phyloP scores from a whole-genome alignment of 257 asterid species.

The Solanum arcanum region DNA sequence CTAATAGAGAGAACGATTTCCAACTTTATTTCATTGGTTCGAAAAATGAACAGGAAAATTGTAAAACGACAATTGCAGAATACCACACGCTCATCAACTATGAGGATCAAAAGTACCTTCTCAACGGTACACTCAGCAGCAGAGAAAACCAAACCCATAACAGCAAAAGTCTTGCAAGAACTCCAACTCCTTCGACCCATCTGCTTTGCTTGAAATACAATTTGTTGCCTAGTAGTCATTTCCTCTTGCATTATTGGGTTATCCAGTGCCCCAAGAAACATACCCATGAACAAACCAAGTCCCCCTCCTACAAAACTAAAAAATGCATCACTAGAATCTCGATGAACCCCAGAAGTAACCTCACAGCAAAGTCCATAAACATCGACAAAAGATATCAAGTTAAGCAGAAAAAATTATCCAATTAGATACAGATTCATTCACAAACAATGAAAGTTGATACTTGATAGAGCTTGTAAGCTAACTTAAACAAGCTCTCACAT shows the following conservation, averaged over 20 bases:
- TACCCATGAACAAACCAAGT: slow-evolving; percentile 77
- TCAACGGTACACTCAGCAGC: slow-evolving; percentile 79
- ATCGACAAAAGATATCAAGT: neutral
- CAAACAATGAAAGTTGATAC: neutral
- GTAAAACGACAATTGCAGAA: neutral
- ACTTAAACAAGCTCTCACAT: neutral
- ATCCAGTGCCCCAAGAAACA: slow-evolving; percentile 83
- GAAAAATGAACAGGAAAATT: neutral
- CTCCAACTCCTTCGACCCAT: slow-evolving; percentile 96
- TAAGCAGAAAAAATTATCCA: neutral
- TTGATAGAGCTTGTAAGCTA: too few species aligned
- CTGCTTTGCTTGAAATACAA: slow-evolving; percentile 76
- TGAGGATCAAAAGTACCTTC: slow-evolving; percentile 34
- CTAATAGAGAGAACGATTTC: neutral
- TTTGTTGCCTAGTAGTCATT: slow-evolving; percentile 68
- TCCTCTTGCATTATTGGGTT: slow-evolving; percentile 76
- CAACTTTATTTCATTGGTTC: neutral
- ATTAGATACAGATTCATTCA: neutral
- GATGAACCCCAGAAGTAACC: neutral
- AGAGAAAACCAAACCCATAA: slow-evolving; percentile 87
- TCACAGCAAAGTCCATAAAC: neutral
- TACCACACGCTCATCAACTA: neutral
- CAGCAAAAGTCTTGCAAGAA: slow-evolving; percentile 90
- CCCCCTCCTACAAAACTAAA: slow-evolving; percentile 65
- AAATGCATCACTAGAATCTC: neutral